These are phyloP conservation scores for Periconia sp. DNA, from an alignment of 2,329 filamentous ascomycete species.

Conservation along the genomic window DNA sequence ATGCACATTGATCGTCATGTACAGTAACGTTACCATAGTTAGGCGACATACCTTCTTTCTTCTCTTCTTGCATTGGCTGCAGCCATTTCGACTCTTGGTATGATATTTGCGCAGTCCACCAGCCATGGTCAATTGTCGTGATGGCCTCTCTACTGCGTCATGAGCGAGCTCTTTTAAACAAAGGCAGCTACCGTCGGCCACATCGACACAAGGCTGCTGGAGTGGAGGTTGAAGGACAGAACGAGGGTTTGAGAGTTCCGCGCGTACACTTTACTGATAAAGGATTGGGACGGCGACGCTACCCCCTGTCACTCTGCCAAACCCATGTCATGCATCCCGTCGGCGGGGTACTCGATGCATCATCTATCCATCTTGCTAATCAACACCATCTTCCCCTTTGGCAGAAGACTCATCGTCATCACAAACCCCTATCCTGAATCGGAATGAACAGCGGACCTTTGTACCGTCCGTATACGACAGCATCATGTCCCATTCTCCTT, in stretches of 20 bases:
- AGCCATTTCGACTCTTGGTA: conserved; percentile 26
- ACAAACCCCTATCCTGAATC: no score
- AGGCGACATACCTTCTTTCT: conserved; percentile 18
- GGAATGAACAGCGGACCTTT: no score
- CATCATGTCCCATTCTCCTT: no score
- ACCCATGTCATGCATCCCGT: neutral
- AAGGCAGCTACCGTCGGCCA: conserved; percentile 3
- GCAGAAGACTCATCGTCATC: no score
- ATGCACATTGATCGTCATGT: no score
- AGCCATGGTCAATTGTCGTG: conserved; percentile 7
- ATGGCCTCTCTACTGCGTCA: neutral
- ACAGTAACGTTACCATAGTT: no score
- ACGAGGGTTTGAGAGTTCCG: conserved; percentile 1
- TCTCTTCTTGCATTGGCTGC: conserved; percentile 26
- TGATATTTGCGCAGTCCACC: conserved; percentile 19
- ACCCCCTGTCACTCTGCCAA: neutral
- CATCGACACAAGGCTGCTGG: neutral
- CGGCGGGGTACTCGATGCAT: conserved; percentile 1
- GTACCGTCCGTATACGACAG: neutral
- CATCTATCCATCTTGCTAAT: no score
- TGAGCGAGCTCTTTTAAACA: conserved; percentile 1
- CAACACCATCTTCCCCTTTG: no score
- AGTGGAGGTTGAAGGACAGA: conserved; percentile 2
- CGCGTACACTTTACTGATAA: conserved; percentile 11
- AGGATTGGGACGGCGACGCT: neutral